Base-by-base conservation (phyloP, 805 yeast species). In the Candida cerambycidarum region DNA sequence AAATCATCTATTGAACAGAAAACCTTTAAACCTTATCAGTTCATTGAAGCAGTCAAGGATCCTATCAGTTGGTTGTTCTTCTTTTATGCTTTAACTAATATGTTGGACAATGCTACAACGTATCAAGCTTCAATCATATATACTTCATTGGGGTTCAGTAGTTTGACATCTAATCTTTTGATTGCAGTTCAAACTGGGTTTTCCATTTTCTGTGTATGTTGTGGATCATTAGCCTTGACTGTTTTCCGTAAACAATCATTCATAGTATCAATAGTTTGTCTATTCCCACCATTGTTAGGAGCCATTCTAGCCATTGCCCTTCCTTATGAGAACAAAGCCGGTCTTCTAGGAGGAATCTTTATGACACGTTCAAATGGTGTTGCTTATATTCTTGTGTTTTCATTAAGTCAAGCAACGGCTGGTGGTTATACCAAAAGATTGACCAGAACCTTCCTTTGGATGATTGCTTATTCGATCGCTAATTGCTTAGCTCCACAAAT, bases 401-500 rank as follows among this genome's bases (percentile, higher is more conserved):
- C 65, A 8, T 56, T 62, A 46, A 27, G 55, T 69, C 41, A 38
- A 21, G 19, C 41, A 4, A 59, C 65, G 31, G 61, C 69, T 40
- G 67, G 80, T 7, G 80, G 80, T 41, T 36, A 75, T 49, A 76
- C 83, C 9, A 79, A 79, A 56, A 69, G 67, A 46, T 43, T 75
- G 7, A 67, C 73, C 1, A 71, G 79, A 59, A 74, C 67, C 46
- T 75, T 68, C 19, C 50, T 71, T 47, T 59, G 64, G 19, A 65
- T 75, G 74, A 58, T 67, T n/a, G 66, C 67, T 14, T 78, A 73
- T 44, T 63, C 76, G 44, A 47, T 77, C 38, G 64, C 78, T 7
- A 79, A 79, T 49, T 66, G 79, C 27, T 71, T 78, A 21, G 72
- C 80, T 3, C 82, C 83, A 3, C 83, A 78, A 54, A 53, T 79